Conservation (phyloP, 2,329 filamentous ascomycete species). For the Herpotrichia juniperi region DNA sequence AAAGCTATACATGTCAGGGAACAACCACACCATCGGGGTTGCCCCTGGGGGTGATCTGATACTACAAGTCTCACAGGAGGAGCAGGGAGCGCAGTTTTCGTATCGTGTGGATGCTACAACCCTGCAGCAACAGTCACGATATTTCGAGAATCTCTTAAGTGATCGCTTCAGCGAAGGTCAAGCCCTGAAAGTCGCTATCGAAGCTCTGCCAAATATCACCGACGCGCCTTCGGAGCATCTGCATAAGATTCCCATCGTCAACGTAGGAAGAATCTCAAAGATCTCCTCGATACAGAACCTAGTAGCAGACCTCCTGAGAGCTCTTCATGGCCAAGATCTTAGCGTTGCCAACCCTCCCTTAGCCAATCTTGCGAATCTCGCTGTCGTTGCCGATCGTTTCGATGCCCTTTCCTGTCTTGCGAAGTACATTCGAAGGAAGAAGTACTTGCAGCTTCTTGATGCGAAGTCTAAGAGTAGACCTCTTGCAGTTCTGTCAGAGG, state of each 20-base stretch:
- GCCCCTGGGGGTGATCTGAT: slow-evolving; percentile 67
- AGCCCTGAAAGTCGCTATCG: slow-evolving; percentile 53
- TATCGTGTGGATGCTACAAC: slow-evolving; percentile 66
- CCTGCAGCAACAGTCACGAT: slow-evolving; percentile 68
- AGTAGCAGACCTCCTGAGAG: slow-evolving; percentile 71
- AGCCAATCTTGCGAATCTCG: slow-evolving; percentile 69
- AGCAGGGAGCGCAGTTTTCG: slow-evolving; percentile 59
- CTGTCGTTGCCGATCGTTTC: slow-evolving; percentile 75
- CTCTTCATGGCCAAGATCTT: slow-evolving; percentile 65
- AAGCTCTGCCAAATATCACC: slow-evolving; percentile 55
- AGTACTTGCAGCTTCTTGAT: slow-evolving; percentile 50
- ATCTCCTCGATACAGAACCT: slow-evolving; percentile 64
- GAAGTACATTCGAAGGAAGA: slow-evolving; percentile 58
- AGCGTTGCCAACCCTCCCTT: slow-evolving; percentile 56
- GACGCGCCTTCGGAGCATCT: slow-evolving; percentile 60
- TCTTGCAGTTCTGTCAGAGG: slow-evolving; percentile 59
- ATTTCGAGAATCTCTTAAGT: slow-evolving; percentile 71
- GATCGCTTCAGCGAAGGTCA: slow-evolving; percentile 70
- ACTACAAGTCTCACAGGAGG: slow-evolving; percentile 70
- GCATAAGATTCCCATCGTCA: slow-evolving; percentile 68
- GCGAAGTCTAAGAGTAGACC: slow-evolving; percentile 51
- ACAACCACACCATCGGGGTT: slow-evolving; percentile 55
- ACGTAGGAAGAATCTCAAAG: slow-evolving; percentile 71
- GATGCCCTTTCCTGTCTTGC: slow-evolving; percentile 65
- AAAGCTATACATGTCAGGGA: slow-evolving; percentile 24